phyloP scores from a whole-genome alignment of 352 stramenopile genomes.

The Pythium sukuiense region DNA sequence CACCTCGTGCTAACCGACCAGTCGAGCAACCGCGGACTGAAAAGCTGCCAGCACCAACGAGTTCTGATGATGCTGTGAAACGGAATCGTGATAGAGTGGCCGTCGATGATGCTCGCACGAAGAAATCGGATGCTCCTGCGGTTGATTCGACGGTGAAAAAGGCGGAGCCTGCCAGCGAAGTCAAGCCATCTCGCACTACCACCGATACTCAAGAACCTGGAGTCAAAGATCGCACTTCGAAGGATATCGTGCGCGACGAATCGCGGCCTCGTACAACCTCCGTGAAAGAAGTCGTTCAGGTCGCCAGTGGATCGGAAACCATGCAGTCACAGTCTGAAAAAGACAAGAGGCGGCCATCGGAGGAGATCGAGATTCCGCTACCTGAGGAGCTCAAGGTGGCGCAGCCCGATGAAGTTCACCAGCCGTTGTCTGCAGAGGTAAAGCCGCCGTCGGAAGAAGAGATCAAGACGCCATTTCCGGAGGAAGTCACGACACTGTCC shows the following conservation, averaged over 20 bases:
- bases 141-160: neutral
- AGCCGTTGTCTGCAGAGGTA: neutral
- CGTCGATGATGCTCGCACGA: neutral
- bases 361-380: neutral
- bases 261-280: neutral
- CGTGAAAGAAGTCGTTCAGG: neutral
- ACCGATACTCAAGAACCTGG: no score
- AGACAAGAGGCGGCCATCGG: neutral
- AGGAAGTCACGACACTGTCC: neutral
- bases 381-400: neutral
- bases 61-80: neutral
- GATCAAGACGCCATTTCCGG: neutral
- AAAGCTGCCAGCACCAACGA: neutral
- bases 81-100: neutral
- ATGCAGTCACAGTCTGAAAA: neutral
- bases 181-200: no score
- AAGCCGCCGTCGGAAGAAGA: neutral
- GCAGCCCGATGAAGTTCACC: neutral
- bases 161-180: neutral
- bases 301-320: neutral
- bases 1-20: neutral
- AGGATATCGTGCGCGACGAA: neutral
- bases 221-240: neutral
- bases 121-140: neutral
- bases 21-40: neutral